These are phyloP conservation scores for Mycena maculata DNA, from an alignment of 768 basidiomycete species.

Conservation along the genomic window DNA sequence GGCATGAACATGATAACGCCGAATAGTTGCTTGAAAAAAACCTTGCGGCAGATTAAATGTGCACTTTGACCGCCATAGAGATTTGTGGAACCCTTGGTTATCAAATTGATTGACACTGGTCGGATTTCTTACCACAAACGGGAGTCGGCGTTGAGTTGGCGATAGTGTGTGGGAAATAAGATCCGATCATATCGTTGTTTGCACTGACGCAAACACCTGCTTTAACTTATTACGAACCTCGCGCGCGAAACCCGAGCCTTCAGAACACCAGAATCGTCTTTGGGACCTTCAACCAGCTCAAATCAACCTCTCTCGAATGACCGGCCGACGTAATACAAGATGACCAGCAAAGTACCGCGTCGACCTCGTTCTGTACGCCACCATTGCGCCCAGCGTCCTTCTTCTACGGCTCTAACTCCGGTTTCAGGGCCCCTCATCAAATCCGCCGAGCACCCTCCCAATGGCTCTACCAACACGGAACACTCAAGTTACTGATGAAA, in stretches of 20 bases:
- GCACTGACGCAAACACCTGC: not conserved
- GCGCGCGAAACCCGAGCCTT: not conserved
- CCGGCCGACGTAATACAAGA: not conserved
- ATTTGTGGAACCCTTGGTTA: too few species aligned
- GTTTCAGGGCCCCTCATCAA: not conserved
- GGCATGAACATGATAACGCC: too few species aligned
- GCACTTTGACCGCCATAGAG: too few species aligned
- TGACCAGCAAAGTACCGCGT: constrained; percentile 1
- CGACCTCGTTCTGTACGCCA: constrained; percentile 10
- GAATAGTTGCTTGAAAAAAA: too few species aligned
- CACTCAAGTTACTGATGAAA: not conserved
- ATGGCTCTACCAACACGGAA: not conserved
- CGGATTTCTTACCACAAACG: too few species aligned
- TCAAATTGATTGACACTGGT: too few species aligned
- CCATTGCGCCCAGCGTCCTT: not conserved
- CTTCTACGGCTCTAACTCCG: not conserved
- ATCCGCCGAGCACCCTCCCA: not conserved
- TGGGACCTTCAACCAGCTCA: not conserved
- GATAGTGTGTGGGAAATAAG: not conserved
- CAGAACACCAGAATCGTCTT: not conserved
- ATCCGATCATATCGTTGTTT: not conserved
- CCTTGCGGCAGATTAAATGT: too few species aligned
- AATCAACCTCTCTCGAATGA: constrained; percentile 2
- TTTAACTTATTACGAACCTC: constrained; percentile 2
- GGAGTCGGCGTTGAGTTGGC: too few species aligned